Base-by-base conservation (phyloP, 164 flowering plant species). In the Umbellularia californica region DNA sequence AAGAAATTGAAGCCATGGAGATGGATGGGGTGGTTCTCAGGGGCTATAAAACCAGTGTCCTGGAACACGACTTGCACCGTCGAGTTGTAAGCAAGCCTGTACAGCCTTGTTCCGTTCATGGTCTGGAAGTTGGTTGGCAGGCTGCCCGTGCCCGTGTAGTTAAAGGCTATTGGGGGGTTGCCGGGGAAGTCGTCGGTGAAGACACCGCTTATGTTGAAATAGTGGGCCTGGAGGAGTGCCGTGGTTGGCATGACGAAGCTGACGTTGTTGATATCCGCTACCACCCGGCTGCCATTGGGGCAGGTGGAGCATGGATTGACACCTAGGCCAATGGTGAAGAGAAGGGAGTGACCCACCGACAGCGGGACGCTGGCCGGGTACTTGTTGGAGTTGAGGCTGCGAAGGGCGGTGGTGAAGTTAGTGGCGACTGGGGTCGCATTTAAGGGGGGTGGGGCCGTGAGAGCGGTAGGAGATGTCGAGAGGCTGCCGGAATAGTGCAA, bases 1-100 rank as follows among this genome's bases (percentile, higher is more conserved):
- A 87, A 92, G 85, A 89, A 92, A 68, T 92, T 92, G 81, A 85
- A 92, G 3, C 97, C 97, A 24, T 92, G 97, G 1, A 92, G 80
- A 82, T 92, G 97, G 51, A 89, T 14, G 0, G 97, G 97, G 72
- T 92, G 97, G 75, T 85, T 92, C 75, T 92, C 97, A 0, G 90
- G 83, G 1, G 92, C 79, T 27, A 92, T 85, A 2, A 88, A 75
- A 2, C 91, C 90, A 0, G 93, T 89, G 58, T 90, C 97, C 68
- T 92, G 97, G 58, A 90, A 50, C 19, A 92, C 91, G 7, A 92
- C 66, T 67, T 92, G 83, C 17, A 90, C 97, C 0, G 89, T 87
- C 0, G 84, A 72, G 70, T 89, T 88, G 77, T 88, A 92, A 20
- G 82, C 30, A 23, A 92, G 69, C 76, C 85, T 79, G 27, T 87